These are phyloP conservation scores for Candida awuae DNA, from an alignment of 805 yeast genomes.

Conservation along the genomic window DNA sequence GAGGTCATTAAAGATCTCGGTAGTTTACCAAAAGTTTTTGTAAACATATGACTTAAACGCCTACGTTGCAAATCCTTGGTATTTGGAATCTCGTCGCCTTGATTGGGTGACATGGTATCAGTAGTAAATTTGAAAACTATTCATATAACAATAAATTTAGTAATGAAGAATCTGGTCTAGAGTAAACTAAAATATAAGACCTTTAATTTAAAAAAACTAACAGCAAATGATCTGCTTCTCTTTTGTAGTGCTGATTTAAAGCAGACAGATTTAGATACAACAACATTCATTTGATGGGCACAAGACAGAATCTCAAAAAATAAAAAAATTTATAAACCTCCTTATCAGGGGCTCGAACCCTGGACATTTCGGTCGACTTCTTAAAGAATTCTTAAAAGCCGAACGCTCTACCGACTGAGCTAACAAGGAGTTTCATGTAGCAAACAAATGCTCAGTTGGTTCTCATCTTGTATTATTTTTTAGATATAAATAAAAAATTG, in stretches of 20 bases:
- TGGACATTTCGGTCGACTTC: conserved; percentile 48
- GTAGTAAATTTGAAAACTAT: no score
- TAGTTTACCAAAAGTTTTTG: conserved; percentile 6
- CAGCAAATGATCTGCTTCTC: no score
- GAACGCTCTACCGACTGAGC: conserved; percentile 69
- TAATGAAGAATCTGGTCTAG: no score
- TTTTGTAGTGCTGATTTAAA: no score
- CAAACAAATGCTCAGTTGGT: no score
- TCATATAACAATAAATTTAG: no score
- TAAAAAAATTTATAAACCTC: conserved; percentile 22
- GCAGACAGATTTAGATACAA: not conserved
- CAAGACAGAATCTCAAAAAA: not conserved
- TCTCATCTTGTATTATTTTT: no score
- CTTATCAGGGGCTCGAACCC: conserved; percentile 58
- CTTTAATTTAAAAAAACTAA: no score
- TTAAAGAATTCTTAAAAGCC: conserved; percentile 41
- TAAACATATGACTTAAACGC: conserved; percentile 2
- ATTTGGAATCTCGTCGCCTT: not conserved
- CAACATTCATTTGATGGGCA: not conserved
- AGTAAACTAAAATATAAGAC: no score
- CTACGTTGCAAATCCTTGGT: not conserved
- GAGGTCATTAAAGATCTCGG: conserved; percentile 10
- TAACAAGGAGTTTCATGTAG: conserved; percentile 27
- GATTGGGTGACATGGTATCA: no score
- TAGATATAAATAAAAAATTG: no score